Conservation (phyloP, 345 rosid species). For the Eucalyptus curtisii region DNA sequence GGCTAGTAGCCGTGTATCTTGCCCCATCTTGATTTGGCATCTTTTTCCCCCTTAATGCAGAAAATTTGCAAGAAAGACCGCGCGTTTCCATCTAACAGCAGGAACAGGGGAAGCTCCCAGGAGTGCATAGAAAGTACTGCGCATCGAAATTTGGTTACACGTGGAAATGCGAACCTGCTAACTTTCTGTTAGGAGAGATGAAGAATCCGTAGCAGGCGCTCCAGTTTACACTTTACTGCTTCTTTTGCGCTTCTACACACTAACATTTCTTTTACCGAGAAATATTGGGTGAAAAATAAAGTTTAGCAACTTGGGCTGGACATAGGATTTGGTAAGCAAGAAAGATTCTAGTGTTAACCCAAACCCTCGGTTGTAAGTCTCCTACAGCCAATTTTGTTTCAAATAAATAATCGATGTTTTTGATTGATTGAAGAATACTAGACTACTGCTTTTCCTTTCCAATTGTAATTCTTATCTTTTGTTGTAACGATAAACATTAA, state of each 20-base stretch:
- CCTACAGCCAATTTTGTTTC: neutral
- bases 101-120: slow-evolving; percentile 60
- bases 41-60: slow-evolving; percentile 9
- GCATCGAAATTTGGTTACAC: slow-evolving; percentile 1
- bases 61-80: slow-evolving; percentile 58
- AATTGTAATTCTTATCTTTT: too few species aligned
- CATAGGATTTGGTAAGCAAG: neutral
- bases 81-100: slow-evolving; percentile 49
- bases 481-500: too few species aligned
- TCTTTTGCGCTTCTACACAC: neutral
- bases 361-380: neutral
- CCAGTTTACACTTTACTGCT: slow-evolving; percentile 4
- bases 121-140: slow-evolving; percentile 69
- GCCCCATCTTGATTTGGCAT: neutral
- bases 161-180: neutral
- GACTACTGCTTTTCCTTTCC: too few species aligned
- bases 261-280: neutral
- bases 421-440: too few species aligned
- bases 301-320: neutral
- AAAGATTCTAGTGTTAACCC: neutral
- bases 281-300: neutral
- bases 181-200: neutral
- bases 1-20: neutral
- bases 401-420: neutral
- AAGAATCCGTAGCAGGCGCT: neutral